Conservation (phyloP, 202 grass and related monocot species). For the Dendrocalamus latiflorus region DNA sequence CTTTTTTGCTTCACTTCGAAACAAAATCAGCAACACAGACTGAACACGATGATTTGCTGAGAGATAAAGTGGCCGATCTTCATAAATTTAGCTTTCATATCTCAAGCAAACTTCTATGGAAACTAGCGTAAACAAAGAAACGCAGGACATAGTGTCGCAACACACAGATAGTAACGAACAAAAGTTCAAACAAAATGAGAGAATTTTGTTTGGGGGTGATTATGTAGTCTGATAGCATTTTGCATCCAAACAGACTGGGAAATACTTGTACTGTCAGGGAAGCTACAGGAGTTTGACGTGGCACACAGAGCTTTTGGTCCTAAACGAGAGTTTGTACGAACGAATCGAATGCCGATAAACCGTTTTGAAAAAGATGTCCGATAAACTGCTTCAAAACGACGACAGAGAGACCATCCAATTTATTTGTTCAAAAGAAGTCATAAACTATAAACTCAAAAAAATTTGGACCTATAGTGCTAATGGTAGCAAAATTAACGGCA, state of each 20-base stretch:
- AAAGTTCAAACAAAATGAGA: background rate
- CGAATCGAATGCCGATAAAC: too few relatives aligned
- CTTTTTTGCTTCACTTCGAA: background rate
- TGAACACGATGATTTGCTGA: background rate
- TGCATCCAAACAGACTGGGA: background rate
- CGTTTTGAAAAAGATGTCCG: too few relatives aligned
- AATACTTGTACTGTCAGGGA: background rate
- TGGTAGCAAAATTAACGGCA: conserved; percentile 38
- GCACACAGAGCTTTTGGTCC: background rate
- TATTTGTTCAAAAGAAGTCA: too few relatives aligned
- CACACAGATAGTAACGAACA: background rate
- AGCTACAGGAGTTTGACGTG: background rate
- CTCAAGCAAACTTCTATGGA: background rate
- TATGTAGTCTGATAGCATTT: background rate
- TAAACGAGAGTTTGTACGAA: too few relatives aligned
- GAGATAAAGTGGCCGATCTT: background rate
- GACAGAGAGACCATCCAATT: too few relatives aligned
- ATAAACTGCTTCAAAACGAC: too few relatives aligned
- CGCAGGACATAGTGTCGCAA: background rate
- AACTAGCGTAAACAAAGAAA: background rate
- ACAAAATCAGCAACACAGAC: background rate
- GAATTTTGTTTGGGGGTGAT: background rate
- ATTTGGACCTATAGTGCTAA: background rate
- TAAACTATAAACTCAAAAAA: too few relatives aligned
- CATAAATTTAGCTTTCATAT: background rate